phyloP scores from a whole-genome alignment of 2,329 filamentous ascomycete genomes.

The Grosmannia clavigera region DNA sequence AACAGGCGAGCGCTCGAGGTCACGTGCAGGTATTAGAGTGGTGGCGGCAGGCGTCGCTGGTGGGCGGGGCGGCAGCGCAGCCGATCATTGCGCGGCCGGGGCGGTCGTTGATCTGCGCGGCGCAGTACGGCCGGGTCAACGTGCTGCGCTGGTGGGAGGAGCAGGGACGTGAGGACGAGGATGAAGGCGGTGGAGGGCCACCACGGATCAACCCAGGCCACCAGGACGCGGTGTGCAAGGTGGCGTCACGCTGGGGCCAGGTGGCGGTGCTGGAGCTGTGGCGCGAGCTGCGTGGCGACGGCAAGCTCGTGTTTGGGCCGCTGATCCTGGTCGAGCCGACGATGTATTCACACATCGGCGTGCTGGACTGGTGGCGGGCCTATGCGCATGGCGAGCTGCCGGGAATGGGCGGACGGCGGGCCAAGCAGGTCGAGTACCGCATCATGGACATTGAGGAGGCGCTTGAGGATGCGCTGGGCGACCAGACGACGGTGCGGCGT shows the following conservation, averaged over 20 bases:
- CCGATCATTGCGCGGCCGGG: slow-evolving; percentile 60
- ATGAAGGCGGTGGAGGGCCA: background rate
- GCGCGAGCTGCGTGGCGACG: slow-evolving; percentile 58
- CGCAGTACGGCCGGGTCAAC: slow-evolving; percentile 66
- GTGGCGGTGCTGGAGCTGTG: slow-evolving; percentile 75
- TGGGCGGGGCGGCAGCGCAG: slow-evolving; percentile 19
- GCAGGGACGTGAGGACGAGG: slow-evolving; percentile 36
- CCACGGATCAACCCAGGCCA: slow-evolving; percentile 53
- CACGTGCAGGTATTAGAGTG: slow-evolving; percentile 81
- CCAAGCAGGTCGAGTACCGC: slow-evolving; percentile 76
- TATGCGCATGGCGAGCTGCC: slow-evolving; percentile 45
- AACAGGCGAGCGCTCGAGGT: slow-evolving; percentile 75
- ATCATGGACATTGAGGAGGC: slow-evolving; percentile 94
- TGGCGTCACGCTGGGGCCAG: slow-evolving; percentile 75
- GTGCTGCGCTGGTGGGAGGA: slow-evolving; percentile 85
- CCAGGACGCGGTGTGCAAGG: slow-evolving; percentile 69
- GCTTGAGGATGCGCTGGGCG: slow-evolving; percentile 70
- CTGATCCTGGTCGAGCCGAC: slow-evolving; percentile 64
- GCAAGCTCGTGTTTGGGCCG: slow-evolving; percentile 24
- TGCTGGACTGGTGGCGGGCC: slow-evolving; percentile 86
- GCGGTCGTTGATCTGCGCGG: slow-evolving; percentile 71
- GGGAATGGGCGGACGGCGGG: slow-evolving; percentile 40
- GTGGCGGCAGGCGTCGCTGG: slow-evolving; percentile 59
- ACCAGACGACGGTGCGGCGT: slow-evolving; percentile 55
- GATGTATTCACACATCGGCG: slow-evolving; percentile 70